These are phyloP conservation scores for Boletus reticulatus DNA, from an alignment of 768 basidiomycete genomes.

Conservation along the genomic window DNA sequence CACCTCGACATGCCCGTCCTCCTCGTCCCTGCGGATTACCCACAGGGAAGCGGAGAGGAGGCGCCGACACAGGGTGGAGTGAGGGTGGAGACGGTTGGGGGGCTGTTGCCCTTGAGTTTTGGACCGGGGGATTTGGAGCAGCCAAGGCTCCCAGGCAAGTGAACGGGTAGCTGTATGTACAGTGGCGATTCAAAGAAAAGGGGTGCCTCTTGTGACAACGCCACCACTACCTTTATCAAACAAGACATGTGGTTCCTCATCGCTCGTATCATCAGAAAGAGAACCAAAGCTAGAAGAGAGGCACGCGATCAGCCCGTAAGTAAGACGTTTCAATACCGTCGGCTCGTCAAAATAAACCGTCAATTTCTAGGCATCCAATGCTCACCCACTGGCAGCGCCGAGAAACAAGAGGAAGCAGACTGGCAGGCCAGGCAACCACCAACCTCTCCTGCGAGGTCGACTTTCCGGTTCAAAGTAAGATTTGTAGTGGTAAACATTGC, in stretches of 20 bases:
- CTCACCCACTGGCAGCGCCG: too few relatives aligned
- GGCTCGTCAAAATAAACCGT: too few relatives aligned
- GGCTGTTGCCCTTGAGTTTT: constrained; percentile 82
- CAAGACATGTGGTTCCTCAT: constrained; percentile 9
- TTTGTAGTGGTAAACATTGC: not conserved
- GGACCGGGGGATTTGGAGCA: constrained; percentile 79
- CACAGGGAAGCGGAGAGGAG: constrained; percentile 27
- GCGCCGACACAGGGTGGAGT: constrained; percentile 35
- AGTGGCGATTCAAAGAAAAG: too few relatives aligned
- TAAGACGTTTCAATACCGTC: not conserved
- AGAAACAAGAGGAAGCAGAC: not conserved
- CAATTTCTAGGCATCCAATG: not conserved
- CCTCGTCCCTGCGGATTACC: constrained; percentile 67
- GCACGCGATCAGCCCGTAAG: not conserved
- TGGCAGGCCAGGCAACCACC: not conserved
- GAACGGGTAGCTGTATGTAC: not conserved
- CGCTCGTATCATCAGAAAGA: constrained; percentile 6
- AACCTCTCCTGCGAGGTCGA: not conserved
- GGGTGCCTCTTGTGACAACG: too few relatives aligned
- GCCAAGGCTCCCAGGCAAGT: constrained; percentile 29
- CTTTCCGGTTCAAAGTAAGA: constrained; percentile 1
- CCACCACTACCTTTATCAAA: not conserved
- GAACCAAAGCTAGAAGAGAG: not conserved
- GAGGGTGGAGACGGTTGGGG: constrained; percentile 65
- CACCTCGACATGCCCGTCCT: constrained; percentile 66